phyloP scores from a whole-genome alignment of 495 filamentous ascomycete genomes.

The Neurospora sp. region DNA sequence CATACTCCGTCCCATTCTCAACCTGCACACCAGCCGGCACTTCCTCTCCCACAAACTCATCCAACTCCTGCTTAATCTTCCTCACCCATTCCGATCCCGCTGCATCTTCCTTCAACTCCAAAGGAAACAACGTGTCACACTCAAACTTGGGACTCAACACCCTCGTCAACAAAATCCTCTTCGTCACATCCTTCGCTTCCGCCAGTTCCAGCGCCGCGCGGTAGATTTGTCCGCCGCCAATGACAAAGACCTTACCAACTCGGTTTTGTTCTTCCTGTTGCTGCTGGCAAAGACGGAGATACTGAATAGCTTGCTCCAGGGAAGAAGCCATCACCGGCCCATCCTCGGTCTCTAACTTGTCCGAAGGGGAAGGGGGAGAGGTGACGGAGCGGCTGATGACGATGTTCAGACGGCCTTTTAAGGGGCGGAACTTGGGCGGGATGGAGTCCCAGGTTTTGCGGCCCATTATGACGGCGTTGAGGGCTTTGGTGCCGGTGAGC shows the following conservation, averaged over 20 bases:
- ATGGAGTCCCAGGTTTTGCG: slow-evolving; percentile 92
- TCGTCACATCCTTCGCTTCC: slow-evolving; percentile 19
- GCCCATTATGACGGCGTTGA: slow-evolving; percentile 91
- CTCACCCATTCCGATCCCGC: slow-evolving; percentile 33
- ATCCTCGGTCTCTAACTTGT: background rate
- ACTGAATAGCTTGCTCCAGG: slow-evolving; percentile 48
- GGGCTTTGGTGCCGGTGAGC: slow-evolving; percentile 5
- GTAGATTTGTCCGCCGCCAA: slow-evolving; percentile 87
- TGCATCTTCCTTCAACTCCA: slow-evolving; percentile 38
- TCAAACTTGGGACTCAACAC: slow-evolving; percentile 54
- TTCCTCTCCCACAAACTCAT: slow-evolving; percentile 48
- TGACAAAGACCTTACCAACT: slow-evolving; percentile 61
- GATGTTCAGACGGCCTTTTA: slow-evolving; percentile 67
- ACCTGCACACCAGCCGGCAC: slow-evolving; percentile 38
- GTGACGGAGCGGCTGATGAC: slow-evolving; percentile 52
- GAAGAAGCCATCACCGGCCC: slow-evolving; percentile 26
- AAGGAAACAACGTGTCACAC: slow-evolving; percentile 82
- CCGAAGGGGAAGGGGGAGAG: background rate
- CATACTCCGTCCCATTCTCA: slow-evolving; percentile 49
- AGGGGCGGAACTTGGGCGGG: slow-evolving; percentile 62
- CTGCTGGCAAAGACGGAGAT: slow-evolving; percentile 9
- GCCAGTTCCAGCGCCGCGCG: slow-evolving; percentile 45
- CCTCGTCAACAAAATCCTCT: slow-evolving; percentile 53
- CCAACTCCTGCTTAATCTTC: slow-evolving; percentile 38
- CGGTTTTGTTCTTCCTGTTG: slow-evolving; percentile 9